phyloP scores from a whole-genome alignment of 441 rosid species.

The Adansonia rubrostipa region DNA sequence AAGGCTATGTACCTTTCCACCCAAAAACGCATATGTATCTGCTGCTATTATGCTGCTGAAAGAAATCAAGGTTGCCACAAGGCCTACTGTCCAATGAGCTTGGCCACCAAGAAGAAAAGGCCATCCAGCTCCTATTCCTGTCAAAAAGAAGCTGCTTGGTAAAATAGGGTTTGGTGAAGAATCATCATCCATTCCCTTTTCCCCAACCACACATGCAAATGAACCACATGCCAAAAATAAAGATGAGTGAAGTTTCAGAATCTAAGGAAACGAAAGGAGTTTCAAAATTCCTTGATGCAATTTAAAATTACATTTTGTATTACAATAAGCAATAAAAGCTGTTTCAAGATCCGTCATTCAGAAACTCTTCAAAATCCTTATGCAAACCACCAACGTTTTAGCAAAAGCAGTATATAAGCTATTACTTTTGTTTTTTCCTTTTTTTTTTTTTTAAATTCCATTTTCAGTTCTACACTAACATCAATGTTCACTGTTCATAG shows the following conservation, averaged over 20 bases:
- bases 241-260: not conserved
- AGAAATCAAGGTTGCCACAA: conserved; percentile 87
- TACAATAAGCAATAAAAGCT: not conserved
- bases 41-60: conserved; percentile 86
- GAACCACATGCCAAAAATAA: not conserved
- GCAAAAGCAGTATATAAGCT: conserved; percentile 1
- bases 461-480: not conserved
- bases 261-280: not conserved
- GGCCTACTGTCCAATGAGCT: conserved; percentile 98
- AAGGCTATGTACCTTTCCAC: conserved; percentile 82
- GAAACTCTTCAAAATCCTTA: not conserved
- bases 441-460: not conserved
- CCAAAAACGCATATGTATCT: conserved; percentile 87
- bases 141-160: conserved; percentile 31
- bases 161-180: conserved; percentile 18
- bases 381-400: not conserved
- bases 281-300: not conserved
- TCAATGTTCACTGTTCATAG: not conserved
- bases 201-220: not conserved
- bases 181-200: not conserved
- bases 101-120: conserved; percentile 88
- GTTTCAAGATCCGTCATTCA: conserved; percentile 12
- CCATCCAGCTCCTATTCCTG: conserved; percentile 78
- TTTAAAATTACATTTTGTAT: not conserved
- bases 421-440: too few species aligned